These are phyloP conservation scores for Backusella luteola DNA, from an alignment of 192 early-diverging fungal species.

Conservation along the genomic window DNA sequence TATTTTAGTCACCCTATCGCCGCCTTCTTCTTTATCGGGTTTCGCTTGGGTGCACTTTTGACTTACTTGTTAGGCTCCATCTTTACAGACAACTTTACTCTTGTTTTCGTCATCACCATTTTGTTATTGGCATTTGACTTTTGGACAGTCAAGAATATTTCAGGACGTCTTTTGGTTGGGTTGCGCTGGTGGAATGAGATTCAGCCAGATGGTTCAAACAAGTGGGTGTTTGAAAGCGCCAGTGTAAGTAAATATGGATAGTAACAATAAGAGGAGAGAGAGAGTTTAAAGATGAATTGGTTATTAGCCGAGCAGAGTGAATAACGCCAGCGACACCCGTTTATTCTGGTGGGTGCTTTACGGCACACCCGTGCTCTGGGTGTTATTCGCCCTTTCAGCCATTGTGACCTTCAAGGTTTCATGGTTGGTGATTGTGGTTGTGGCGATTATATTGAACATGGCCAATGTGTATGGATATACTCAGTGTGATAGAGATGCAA, in stretches of 20 bases:
- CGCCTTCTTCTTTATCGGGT: slow-evolving; percentile 87
- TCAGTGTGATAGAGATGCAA: slow-evolving; percentile 92
- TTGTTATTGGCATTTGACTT: slow-evolving; percentile 95
- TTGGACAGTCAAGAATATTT: slow-evolving; percentile 99
- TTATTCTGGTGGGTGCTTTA: slow-evolving; percentile 95
- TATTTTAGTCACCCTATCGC: slow-evolving; percentile 80
- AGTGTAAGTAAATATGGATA: slow-evolving; percentile 53
- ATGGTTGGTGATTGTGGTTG: slow-evolving; percentile 85
- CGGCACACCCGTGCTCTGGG: slow-evolving; percentile 80
- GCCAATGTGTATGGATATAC: slow-evolving; percentile 96
- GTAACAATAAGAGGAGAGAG: not conserved
- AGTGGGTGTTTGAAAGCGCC: slow-evolving; percentile 95
- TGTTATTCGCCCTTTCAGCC: slow-evolving; percentile 73
- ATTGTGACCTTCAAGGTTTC: slow-evolving; percentile 64
- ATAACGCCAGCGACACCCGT: slow-evolving; percentile 86
- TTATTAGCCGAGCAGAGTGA: slow-evolving; percentile 57
- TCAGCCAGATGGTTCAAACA: slow-evolving; percentile 89
- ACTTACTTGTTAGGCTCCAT: slow-evolving; percentile 86
- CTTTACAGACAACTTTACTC: slow-evolving; percentile 82
- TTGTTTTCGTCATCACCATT: slow-evolving; percentile 90
- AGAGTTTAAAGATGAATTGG: not conserved
- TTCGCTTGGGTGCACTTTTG: slow-evolving; percentile 78
- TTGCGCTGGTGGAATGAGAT: slow-evolving; percentile 99
- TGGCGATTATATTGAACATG: slow-evolving; percentile 81
- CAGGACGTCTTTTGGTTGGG: slow-evolving; percentile 93